Base-by-base conservation (phyloP, 805 yeast species). In the Schwanniomyces polymorphus region DNA sequence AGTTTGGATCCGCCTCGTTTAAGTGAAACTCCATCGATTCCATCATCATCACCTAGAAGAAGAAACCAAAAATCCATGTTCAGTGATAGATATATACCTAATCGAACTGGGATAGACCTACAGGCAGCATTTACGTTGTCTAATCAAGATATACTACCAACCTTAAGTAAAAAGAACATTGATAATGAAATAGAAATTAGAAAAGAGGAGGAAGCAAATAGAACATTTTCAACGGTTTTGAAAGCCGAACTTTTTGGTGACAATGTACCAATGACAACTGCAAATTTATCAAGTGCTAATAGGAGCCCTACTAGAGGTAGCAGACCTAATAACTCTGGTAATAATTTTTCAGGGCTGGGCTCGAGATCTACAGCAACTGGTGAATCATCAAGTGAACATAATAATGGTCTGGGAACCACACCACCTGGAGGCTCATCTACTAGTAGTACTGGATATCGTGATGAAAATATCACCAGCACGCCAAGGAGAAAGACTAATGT, bases 181-280 rank as follows among this genome's bases (percentile, higher is more conserved):
- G 83, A 79, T 43, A 78, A 77, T 53, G 95, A 87, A 56, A 69
- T 86, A 18, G 94, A 88, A 51, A 70, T 75, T 33, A 78, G 84
- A 52, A 76, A 82, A 53, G 89, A 84, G 59, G 86, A 85, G 55
- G 96, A 88, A 59, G 97, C 97, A 4, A 88, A 88, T 61, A 74
- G 86, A 53, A 88, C 96, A 0, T 94, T 91, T 65, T 85, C 91
- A 46, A 83, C 92, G 0, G 88, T 94, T 2, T 70, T 94, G 41
- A 86, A 88, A 56, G 88, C 95, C 28, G 99, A 94, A 64, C 69
- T 94, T 29, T 94, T 94, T 72, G 98, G 97, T 12, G 94, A 86
- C 60, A 81, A 87, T 50, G 81, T 89, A 4, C 89, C 91, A 5
- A 65, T 65, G 70, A 75, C 76, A 9, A 61, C 72, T 4, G 70